phyloP scores from a whole-genome alignment of 2,329 filamentous ascomycete genomes.

The Neopestalotiopsis sp. region DNA sequence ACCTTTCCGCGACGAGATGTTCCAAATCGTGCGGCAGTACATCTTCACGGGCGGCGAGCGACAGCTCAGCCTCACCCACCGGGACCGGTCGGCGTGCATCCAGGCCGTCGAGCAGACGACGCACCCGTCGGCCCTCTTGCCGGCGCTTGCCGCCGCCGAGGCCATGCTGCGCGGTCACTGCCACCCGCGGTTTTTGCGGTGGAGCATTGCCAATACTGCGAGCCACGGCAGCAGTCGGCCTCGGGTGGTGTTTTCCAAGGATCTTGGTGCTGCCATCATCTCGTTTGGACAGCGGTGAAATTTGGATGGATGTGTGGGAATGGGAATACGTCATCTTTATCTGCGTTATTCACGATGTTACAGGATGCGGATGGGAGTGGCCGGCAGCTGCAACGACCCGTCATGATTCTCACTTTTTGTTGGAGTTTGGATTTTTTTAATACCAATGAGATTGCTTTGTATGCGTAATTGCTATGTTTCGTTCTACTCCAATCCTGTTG shows the following conservation, averaged over 20 bases:
- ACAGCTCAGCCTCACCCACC: conserved; percentile 41
- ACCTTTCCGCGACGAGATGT: conserved; percentile 46
- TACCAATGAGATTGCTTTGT: too few species aligned
- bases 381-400: too few species aligned
- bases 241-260: conserved; percentile 35
- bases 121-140: conserved; percentile 48
- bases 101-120: conserved; percentile 47
- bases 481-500: too few species aligned
- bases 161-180: conserved; percentile 39
- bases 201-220: conserved; percentile 40
- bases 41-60: conserved; percentile 39
- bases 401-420: too few species aligned
- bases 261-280: conserved; percentile 28
- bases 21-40: conserved; percentile 43
- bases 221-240: conserved; percentile 34
- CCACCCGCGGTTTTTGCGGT: conserved; percentile 45
- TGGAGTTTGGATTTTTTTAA: too few species aligned
- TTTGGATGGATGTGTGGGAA: too few species aligned
- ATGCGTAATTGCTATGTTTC: too few species aligned
- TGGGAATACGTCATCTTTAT: neutral
- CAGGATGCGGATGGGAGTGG: too few species aligned
- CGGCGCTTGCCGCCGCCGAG: conserved; percentile 43
- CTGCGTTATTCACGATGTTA: too few species aligned
- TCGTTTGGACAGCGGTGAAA: too few species aligned
- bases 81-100: conserved; percentile 44